Evolutionary conservation across 768 basidiomycete genomes (phyloP).

Genomic region (Mycena indigotica): DNA sequence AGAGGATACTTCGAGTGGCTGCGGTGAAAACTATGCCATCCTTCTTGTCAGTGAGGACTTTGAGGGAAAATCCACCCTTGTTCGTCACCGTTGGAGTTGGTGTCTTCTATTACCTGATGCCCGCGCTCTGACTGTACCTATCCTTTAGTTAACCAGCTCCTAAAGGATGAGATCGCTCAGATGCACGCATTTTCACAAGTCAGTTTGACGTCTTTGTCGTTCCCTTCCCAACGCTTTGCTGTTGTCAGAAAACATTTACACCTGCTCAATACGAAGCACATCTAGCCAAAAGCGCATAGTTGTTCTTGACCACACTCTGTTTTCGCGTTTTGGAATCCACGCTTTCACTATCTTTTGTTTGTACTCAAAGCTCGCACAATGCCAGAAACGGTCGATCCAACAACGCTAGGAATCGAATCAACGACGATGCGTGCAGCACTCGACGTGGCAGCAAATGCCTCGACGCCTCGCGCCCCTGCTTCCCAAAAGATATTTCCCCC

Average conservation of each 20-base stretch:
- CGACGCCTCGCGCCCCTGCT: constrained; percentile 47
- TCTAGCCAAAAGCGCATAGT: constrained; percentile 34
- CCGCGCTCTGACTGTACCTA: constrained; percentile 1
- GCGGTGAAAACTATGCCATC: constrained; percentile 77
- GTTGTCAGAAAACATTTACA: constrained; percentile 68
- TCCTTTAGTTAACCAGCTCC: constrained; percentile 73
- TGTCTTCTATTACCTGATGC: constrained; percentile 8
- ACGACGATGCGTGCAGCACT: constrained; percentile 33
- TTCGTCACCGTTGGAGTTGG: constrained; percentile 70
- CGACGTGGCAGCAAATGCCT: constrained; percentile 41
- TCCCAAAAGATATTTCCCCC: constrained; percentile 33
- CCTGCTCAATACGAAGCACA: constrained; percentile 64
- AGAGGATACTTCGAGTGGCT: constrained; percentile 76
- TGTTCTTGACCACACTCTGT: too few species aligned
- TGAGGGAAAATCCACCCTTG: constrained; percentile 79
- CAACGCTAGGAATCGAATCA: constrained; percentile 29
- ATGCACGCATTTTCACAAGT: constrained; percentile 93
- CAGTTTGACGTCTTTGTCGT: constrained; percentile 10
- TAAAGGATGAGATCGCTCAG: constrained; percentile 74
- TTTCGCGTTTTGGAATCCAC: too few species aligned
- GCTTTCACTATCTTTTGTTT: background rate
- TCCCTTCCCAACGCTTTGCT: background rate
- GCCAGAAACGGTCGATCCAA: constrained; percentile 25
- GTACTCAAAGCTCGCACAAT: background rate
- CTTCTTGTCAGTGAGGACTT: constrained; percentile 80